Evolutionary conservation across 768 basidiomycete species (phyloP).

Genomic region (Tremella fuciformis): DNA sequence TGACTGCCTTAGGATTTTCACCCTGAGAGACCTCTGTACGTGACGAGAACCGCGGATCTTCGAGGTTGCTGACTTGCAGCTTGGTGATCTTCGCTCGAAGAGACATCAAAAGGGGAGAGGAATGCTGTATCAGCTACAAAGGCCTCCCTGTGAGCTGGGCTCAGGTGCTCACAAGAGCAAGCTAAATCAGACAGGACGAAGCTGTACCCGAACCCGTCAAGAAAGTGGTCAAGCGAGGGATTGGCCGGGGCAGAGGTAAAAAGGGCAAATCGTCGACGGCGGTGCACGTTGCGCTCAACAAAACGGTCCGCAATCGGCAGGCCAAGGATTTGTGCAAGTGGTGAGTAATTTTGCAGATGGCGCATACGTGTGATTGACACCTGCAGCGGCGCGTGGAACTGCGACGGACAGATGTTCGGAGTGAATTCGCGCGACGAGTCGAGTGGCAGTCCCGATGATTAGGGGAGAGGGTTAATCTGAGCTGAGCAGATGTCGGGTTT

Average conservation of each 20-base stretch:
- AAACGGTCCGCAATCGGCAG: not conserved
- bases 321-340: slow-evolving; percentile 8
- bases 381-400: slow-evolving; percentile 27
- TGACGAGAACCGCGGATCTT: not conserved
- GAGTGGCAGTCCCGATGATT: not conserved
- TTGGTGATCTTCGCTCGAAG: slow-evolving; percentile 44
- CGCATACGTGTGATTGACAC: not conserved
- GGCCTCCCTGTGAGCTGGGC: slow-evolving; percentile 39
- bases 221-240: not conserved
- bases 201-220: not conserved
- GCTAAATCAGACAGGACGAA: slow-evolving; percentile 14
- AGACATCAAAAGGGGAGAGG: slow-evolving; percentile 37
- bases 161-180: not conserved
- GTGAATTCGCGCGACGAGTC: slow-evolving; percentile 1
- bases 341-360: slow-evolving; percentile 11
- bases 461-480: not conserved
- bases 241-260: slow-evolving; percentile 7
- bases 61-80: slow-evolving; percentile 19
- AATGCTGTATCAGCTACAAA: slow-evolving; percentile 50
- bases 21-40: slow-evolving; percentile 46
- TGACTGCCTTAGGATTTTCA: slow-evolving; percentile 44
- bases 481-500: too few relatives aligned
- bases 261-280: slow-evolving; percentile 19
- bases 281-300: slow-evolving; percentile 16
- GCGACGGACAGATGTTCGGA: slow-evolving; percentile 37